These are phyloP conservation scores for Apiospora kogelbergensis DNA, from an alignment of 2,329 filamentous ascomycete species.

Conservation along the genomic window DNA sequence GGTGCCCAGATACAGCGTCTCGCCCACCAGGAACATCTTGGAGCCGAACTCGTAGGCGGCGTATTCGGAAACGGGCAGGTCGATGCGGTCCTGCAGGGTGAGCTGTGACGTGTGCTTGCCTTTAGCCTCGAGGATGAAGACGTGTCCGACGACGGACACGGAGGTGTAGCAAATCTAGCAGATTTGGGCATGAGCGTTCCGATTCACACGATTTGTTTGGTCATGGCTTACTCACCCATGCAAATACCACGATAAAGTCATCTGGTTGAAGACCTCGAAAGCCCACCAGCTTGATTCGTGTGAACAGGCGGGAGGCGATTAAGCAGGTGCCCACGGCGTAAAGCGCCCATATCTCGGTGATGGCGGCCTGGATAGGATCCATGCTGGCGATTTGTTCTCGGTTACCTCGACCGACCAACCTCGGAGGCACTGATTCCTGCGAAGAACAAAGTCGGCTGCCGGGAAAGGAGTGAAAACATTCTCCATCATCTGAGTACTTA, in stretches of 20 bases:
- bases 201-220: too few species aligned
- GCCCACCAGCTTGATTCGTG: constrained; percentile 34
- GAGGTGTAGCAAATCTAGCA: constrained; percentile 9
- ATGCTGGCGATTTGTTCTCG: background rate
- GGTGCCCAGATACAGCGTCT: constrained; percentile 33
- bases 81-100: constrained; percentile 29
- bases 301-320: constrained; percentile 32
- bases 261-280: constrained; percentile 31
- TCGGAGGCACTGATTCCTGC: background rate
- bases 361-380: background rate
- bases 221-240: constrained; percentile 22
- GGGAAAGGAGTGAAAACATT: background rate
- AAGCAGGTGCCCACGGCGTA: constrained; percentile 31
- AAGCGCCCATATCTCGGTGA: constrained; percentile 38
- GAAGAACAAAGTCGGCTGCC: too few species aligned
- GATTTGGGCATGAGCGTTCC: background rate
- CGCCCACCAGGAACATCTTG: constrained; percentile 36
- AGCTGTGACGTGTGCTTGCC: constrained; percentile 31
- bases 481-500: background rate
- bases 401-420: background rate
- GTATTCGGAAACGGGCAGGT: constrained; percentile 28
- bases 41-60: constrained; percentile 31
- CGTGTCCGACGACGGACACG: constrained; percentile 12
- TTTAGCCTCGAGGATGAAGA: constrained; percentile 29
- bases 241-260: constrained; percentile 33